phyloP scores from a whole-genome alignment of 2,329 filamentous ascomycete species.

The Aspergillus sp. region DNA sequence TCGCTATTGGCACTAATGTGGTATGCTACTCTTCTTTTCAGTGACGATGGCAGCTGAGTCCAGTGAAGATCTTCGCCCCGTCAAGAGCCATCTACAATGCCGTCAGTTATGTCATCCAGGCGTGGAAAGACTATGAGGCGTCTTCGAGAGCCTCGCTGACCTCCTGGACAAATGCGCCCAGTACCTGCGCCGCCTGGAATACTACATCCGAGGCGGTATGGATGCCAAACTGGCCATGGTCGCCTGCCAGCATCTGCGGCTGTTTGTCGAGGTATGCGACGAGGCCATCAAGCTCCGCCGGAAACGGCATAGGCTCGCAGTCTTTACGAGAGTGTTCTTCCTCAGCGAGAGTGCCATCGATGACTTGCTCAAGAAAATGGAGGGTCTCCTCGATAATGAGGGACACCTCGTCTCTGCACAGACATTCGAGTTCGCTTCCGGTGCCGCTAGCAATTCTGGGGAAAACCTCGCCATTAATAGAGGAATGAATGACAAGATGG shows the following conservation, averaged over 20 bases:
- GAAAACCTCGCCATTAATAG: constrained; percentile 8
- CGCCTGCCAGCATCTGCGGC: constrained; percentile 11
- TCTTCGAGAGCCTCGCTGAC: constrained; percentile 11
- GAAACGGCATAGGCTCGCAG: constrained; percentile 5
- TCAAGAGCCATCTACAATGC: constrained; percentile 14
- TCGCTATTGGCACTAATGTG: constrained; percentile 6
- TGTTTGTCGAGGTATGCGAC: constrained; percentile 14
- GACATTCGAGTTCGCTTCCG: constrained; percentile 8
- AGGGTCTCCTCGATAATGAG: constrained; percentile 9
- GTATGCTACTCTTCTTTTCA: constrained; percentile 2
- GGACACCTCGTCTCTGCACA: constrained; percentile 9
- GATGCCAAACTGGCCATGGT: constrained; percentile 10
- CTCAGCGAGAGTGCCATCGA: constrained; percentile 12
- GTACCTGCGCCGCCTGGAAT: constrained; percentile 9
- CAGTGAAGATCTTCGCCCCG: constrained; percentile 10
- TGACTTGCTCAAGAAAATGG: constrained; percentile 10
- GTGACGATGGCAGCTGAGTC: neutral
- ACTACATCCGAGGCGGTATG: constrained; percentile 11
- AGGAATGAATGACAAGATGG: constrained; percentile 9
- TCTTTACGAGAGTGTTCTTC: constrained; percentile 11
- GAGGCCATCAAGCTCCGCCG: constrained; percentile 8
- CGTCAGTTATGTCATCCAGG: constrained; percentile 11
- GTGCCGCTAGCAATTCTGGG: constrained; percentile 5
- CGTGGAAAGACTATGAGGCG: constrained; percentile 12
- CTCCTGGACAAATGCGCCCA: constrained; percentile 10